A percentile compares a stretch with the other conserved stretches of the same genome.
Evolutionary conservation across 192 early-diverging fungal species (phyloP).

Genomic region (Coemansia sp.): DNA sequence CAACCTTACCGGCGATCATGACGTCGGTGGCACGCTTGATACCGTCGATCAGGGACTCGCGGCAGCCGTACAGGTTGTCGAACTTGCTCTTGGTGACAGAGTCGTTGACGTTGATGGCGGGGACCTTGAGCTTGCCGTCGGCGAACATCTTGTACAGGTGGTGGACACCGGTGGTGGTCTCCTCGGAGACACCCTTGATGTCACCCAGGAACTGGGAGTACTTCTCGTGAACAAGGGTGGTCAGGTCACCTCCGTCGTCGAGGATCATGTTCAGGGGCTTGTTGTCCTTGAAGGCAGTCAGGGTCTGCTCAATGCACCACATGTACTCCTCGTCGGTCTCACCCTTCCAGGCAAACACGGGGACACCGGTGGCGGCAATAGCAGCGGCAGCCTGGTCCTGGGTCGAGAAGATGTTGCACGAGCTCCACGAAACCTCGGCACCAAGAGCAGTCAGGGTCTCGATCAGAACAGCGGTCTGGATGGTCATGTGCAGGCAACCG

Average conservation of each 20-base stretch:
- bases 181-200: slow-evolving; percentile 96
- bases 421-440: slow-evolving; percentile 89
- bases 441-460: slow-evolving; percentile 94
- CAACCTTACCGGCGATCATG: slow-evolving; percentile 99
- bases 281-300: slow-evolving; percentile 88
- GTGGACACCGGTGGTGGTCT: slow-evolving; percentile 99
- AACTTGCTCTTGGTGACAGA: slow-evolving; percentile 99
- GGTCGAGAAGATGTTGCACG: slow-evolving; percentile 96
- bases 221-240: slow-evolving; percentile 93
- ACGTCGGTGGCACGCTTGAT: slow-evolving; percentile 99
- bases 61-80: slow-evolving; percentile 99
- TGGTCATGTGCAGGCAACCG: slow-evolving; percentile 99
- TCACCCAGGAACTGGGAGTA: slow-evolving; percentile 83
- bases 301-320: slow-evolving; percentile 98
- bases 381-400: slow-evolving; percentile 99
- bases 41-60: slow-evolving; percentile 98
- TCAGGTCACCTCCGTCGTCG: slow-evolving; percentile 99
- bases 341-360: slow-evolving; percentile 99
- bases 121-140: slow-evolving; percentile 94
- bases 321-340: slow-evolving; percentile 99
- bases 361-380: slow-evolving; percentile 93
- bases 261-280: slow-evolving; percentile 98
- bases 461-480: slow-evolving; percentile 98
- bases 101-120: slow-evolving; percentile 99
- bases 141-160: slow-evolving; percentile 98